phyloP scores from a whole-genome alignment of 2,329 filamentous ascomycete genomes.

The Hypocrella siamensis region DNA sequence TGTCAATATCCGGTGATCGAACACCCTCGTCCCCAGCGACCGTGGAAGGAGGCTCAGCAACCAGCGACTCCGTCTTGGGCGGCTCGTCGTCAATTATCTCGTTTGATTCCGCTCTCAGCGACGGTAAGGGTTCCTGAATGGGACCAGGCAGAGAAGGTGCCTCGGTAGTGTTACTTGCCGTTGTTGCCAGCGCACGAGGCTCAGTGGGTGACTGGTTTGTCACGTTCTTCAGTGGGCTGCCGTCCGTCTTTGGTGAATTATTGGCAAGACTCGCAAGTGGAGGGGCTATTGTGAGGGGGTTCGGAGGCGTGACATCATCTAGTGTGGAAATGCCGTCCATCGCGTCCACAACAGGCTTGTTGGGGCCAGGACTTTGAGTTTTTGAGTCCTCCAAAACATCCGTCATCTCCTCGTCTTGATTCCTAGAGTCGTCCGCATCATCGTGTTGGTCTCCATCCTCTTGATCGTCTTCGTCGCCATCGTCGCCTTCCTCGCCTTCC shows the following conservation, averaged over 20 bases:
- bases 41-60: constrained; percentile 16
- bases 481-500: constrained; percentile 30
- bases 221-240: constrained; percentile 38
- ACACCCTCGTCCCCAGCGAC: constrained; percentile 14
- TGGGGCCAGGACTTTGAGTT: constrained; percentile 9
- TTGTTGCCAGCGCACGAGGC: constrained; percentile 5
- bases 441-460: constrained; percentile 30
- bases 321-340: constrained; percentile 10
- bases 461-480: constrained; percentile 30
- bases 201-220: constrained; percentile 29
- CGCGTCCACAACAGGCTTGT: constrained; percentile 11
- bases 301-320: constrained; percentile 9
- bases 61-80: constrained; percentile 8
- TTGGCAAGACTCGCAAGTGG: constrained; percentile 11
- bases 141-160: background rate
- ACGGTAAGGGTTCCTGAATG: constrained; percentile 3
- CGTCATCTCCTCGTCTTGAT: constrained; percentile 21
- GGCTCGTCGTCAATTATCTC: constrained; percentile 3
- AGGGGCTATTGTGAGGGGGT: constrained; percentile 16
- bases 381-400: constrained; percentile 16
- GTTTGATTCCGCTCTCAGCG: background rate
- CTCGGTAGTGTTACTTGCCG: background rate
- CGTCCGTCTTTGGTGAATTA: constrained; percentile 23
- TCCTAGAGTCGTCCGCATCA: constrained; percentile 22
- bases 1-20: constrained; percentile 11